Conservation (phyloP, 192 early-diverging fungal genomes). For the Umbelopsis sp. region DNA sequence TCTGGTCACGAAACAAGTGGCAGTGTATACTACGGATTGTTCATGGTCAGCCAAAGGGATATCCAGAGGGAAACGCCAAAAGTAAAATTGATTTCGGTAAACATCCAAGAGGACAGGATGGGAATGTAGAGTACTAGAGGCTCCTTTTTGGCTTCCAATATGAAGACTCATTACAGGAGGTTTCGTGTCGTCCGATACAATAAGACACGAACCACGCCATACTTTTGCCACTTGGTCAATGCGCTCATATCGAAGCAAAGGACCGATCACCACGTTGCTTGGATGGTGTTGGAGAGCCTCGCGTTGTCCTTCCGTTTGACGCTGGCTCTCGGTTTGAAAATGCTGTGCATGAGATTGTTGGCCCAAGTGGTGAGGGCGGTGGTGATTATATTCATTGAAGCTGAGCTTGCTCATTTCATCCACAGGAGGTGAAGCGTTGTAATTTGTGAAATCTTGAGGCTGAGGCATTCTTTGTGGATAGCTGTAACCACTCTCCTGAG, state of each 20-base stretch:
- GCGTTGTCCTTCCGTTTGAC: neutral
- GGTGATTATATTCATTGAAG: neutral
- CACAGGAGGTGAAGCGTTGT: neutral
- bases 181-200: slow-evolving; percentile 31
- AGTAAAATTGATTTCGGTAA: slow-evolving; percentile 48
- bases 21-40: neutral
- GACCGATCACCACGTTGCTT: slow-evolving; percentile 20
- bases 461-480: neutral
- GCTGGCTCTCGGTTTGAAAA: neutral
- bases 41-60: slow-evolving; percentile 38
- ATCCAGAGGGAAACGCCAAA: slow-evolving; percentile 59
- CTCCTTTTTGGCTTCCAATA: neutral
- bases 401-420: neutral
- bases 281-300: neutral
- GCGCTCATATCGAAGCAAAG: slow-evolving; percentile 40
- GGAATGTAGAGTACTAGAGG: slow-evolving; percentile 13
- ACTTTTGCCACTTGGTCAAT: slow-evolving; percentile 26
- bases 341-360: neutral
- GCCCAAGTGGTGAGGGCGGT: slow-evolving; percentile 1
- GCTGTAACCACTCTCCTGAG: neutral
- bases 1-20: slow-evolving; percentile 28
- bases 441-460: neutral
- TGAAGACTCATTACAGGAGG: slow-evolving; percentile 20
- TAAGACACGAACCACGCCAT: slow-evolving; percentile 37
- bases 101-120: slow-evolving; percentile 39